Base-by-base conservation (phyloP, 257 asterid genomes). In the Echium plantagineum region DNA sequence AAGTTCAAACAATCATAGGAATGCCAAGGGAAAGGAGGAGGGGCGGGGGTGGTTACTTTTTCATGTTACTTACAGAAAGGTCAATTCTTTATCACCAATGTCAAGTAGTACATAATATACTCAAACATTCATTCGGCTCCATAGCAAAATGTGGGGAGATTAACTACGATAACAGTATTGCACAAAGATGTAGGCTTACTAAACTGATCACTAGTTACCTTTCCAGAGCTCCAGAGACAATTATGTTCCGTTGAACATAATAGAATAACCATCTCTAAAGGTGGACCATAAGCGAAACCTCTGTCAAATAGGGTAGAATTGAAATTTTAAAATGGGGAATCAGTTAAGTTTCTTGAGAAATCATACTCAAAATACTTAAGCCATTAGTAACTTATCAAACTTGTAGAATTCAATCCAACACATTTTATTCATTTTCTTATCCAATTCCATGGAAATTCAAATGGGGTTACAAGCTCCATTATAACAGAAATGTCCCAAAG, bases 261-360 rank as follows among this genome's bases (percentile, higher is more conserved):
- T 52, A 71, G 57, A 54, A 66, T 54, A 66, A 69, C 74, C 83
- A 74, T 78, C 60, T 57, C 66, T 31, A 68, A 18, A 52, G 57
- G 59, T 51, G 32, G 54, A 65, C 54, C 74, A 77, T 74, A 58
- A 52, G 54, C 69, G 48, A 62, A 38, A 60, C 20, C 48, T 31
- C 38, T 31, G 38, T 5, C 38, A 31, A 5, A 7, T 31, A 5
- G 38, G 9, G 6, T 31, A 31, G 6, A 31, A 31, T 31, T 31
- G 38, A 3, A 7, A 38, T 3, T 24, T 24, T 24, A 24, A 24
- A 24, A 24, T 24, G 26, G 26, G 26, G 26, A 24, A n/a, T n/a
- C n/a, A n/a, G n/a, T n/a, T 38, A 15, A 38, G 48, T 38, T 38
- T 38, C 48, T 38, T 38, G 48, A 38, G 3, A 4, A 38, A 38